Evolutionary conservation across 192 early-diverging fungal genomes (phyloP), one percentile per base, ranked within the genome.

Genomic region (Backusella australiensis): DNA sequence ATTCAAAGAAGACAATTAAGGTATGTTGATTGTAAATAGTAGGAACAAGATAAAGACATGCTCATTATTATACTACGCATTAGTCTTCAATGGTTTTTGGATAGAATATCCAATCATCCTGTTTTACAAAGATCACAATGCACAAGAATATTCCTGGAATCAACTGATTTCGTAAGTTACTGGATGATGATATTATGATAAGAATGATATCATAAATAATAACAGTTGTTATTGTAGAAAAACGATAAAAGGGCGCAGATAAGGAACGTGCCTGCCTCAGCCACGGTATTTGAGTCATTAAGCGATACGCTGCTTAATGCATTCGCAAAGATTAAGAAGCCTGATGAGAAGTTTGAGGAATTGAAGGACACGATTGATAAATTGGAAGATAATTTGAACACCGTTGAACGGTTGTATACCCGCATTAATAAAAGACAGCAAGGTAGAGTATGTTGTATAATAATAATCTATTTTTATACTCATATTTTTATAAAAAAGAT

Each of bases 321-420:
- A 19, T 97, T 97, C 77, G 85, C 92, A 69, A 98, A 95, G 88
- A 90, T 97, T 74, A 93, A 92, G 76, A 93, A 95, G 74, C 93
- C 91, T 4, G 96, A 98, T 71, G 92, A 94, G 72, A 86, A 88
- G 72, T 98, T 97, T 83, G 82, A 93, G 23, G 90, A 93, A 66
- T 93, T 96, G 86, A 86, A 90, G 49, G 95, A 96, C 66, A 86
- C 81, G 41, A 80, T 98, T 3, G 90, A 91, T 21, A 95, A 96
- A 77, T 84, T 98, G 74, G 92, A 94, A 69, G 94, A 96, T 69
- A 96, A 96, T 82, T 75, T 99, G 63, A 85, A 86, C 32, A 90
- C 90, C n/a, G 87, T 97, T n/a, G 96, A 98, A 59, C 89, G 91
- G 80, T 83, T 96, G 39, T 94, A 94, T 70, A 67, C 89, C 75